These are phyloP conservation scores for Ceratocystis huliohia DNA, from an alignment of 2,329 filamentous ascomycete species.

Conservation along the genomic window DNA sequence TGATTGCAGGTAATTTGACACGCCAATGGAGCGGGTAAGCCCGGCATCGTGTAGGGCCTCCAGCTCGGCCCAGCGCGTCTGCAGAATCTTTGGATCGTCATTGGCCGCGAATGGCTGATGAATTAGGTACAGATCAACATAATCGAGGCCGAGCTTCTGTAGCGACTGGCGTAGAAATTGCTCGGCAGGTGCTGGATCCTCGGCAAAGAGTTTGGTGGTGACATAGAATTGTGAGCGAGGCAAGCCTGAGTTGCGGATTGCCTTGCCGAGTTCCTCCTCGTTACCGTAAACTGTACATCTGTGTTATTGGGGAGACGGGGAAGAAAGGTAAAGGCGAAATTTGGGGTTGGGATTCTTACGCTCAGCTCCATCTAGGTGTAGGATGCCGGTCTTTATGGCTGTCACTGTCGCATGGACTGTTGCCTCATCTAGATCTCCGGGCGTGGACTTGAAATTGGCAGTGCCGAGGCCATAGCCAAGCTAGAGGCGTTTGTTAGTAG, in stretches of 20 bases:
- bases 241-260: slow-evolving; percentile 53
- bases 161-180: slow-evolving; percentile 48
- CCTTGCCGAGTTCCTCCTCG: slow-evolving; percentile 57
- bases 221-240: slow-evolving; percentile 58
- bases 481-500: slow-evolving; percentile 29
- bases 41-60: slow-evolving; percentile 56
- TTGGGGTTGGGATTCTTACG: slow-evolving; percentile 30
- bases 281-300: slow-evolving; percentile 42
- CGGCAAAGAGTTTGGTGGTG: slow-evolving; percentile 44
- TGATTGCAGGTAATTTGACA: slow-evolving; percentile 56
- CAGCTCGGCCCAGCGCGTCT: slow-evolving; percentile 45
- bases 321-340: background rate
- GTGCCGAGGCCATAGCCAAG: slow-evolving; percentile 63
- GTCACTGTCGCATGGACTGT: slow-evolving; percentile 39
- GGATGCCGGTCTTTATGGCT: slow-evolving; percentile 57
- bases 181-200: slow-evolving; percentile 31
- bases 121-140: slow-evolving; percentile 59
- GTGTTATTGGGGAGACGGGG: background rate
- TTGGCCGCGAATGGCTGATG: slow-evolving; percentile 45
- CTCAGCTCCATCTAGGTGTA: slow-evolving; percentile 64
- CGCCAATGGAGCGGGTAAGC: slow-evolving; percentile 56
- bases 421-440: slow-evolving; percentile 40
- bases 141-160: slow-evolving; percentile 52
- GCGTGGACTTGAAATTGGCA: slow-evolving; percentile 44
- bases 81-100: slow-evolving; percentile 33